Percentiles rank a stretch among this genome's conserved stretches.
Evolutionary conservation across 768 basidiomycete genomes (phyloP).

Genomic region (Obba rivulosa): DNA sequence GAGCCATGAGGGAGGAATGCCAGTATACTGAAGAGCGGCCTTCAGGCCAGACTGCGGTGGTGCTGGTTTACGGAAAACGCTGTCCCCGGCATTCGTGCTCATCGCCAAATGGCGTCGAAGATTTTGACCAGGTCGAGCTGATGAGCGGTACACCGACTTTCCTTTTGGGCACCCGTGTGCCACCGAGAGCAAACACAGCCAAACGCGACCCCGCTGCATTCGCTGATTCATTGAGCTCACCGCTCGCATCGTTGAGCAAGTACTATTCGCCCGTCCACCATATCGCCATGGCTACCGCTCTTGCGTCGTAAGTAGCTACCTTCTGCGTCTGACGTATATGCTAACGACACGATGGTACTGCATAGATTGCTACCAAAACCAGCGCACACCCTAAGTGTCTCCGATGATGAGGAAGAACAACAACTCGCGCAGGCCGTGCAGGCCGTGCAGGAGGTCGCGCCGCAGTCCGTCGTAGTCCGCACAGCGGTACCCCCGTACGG

Average conservation of each 20-base stretch:
- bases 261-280: neutral
- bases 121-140: neutral
- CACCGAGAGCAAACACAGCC: slow-evolving; percentile 4
- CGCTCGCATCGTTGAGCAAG: neutral
- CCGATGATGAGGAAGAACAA: slow-evolving; percentile 57
- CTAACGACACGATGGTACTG: slow-evolving; percentile 6
- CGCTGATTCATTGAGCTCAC: neutral
- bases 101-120: slow-evolving; percentile 12
- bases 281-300: slow-evolving; percentile 50
- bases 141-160: neutral
- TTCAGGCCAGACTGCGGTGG: slow-evolving; percentile 48
- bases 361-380: slow-evolving; percentile 66
- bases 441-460: slow-evolving; percentile 24
- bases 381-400: slow-evolving; percentile 41
- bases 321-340: neutral
- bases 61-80: slow-evolving; percentile 12
- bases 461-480: slow-evolving; percentile 43
- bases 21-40: slow-evolving; percentile 61
- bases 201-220: neutral
- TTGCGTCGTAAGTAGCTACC: slow-evolving; percentile 77
- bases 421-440: slow-evolving; percentile 9
- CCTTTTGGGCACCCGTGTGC: neutral
- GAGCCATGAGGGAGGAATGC: slow-evolving; percentile 69
- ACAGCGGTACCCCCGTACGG: slow-evolving; percentile 77
- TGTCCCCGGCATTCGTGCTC: slow-evolving; percentile 20